These are phyloP conservation scores for Sugiyamaella grinbergsii DNA, from an alignment of 1,139 yeast genomes.

Conservation along the genomic window DNA sequence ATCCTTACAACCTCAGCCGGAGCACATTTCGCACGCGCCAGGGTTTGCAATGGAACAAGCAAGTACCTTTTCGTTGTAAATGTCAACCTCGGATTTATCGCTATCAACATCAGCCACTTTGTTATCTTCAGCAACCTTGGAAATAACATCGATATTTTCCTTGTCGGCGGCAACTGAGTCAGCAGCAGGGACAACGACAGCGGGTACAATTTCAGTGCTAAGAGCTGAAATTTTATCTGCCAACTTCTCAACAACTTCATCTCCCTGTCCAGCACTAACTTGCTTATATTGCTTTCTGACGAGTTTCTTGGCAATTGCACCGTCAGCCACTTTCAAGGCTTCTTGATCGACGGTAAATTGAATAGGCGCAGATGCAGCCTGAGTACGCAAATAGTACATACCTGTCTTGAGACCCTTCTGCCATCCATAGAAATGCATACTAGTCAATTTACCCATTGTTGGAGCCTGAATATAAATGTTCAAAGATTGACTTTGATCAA, in stretches of 20 bases:
- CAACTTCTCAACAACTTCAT: conserved; percentile 20
- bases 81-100: conserved; percentile 54
- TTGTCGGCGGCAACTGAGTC: conserved; percentile 21
- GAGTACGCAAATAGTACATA: conserved; percentile 94
- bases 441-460: conserved; percentile 90
- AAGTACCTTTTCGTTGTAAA: conserved; percentile 87
- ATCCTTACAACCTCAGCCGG: conserved; percentile 58
- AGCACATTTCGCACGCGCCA: conserved; percentile 98
- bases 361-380: conserved; percentile 92
- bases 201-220: conserved; percentile 20
- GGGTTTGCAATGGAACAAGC: conserved; percentile 98
- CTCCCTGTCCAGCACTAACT: conserved; percentile 18
- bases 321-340: conserved; percentile 46
- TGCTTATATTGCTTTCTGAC: conserved; percentile 42
- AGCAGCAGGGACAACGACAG: conserved; percentile 21
- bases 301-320: conserved; percentile 35
- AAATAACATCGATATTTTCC: conserved; percentile 25
- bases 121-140: conserved; percentile 18
- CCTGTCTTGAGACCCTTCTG: conserved; percentile 96
- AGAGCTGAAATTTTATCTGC: conserved; percentile 16
- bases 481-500: conserved; percentile 93
- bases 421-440: conserved; percentile 98
- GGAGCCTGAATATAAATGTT: conserved; percentile 85
- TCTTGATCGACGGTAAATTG: conserved; percentile 82
- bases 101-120: conserved; percentile 26